A percentile compares a stretch with the other conserved stretches of the same genome.
Conservation (phyloP, 495 filamentous ascomycete species). For the Cercophora newfieldiana region DNA sequence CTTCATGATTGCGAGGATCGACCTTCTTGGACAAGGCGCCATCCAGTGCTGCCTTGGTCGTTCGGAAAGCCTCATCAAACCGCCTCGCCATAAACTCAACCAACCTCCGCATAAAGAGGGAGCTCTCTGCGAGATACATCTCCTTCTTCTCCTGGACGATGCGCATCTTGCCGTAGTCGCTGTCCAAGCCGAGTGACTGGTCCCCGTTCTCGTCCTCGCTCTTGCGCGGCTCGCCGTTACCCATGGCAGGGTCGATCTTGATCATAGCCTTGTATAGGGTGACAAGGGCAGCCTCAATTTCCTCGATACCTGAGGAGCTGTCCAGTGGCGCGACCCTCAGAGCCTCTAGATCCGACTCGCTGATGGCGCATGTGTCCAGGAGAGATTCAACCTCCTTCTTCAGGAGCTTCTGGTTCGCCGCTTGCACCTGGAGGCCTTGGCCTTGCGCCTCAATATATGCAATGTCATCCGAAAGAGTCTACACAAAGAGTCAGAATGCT, state of each 20-base stretch:
- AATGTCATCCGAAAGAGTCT: constrained; percentile 94
- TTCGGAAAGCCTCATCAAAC: constrained; percentile 72
- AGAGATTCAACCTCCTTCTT: constrained; percentile 82
- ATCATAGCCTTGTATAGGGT: constrained; percentile 90
- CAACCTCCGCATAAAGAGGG: constrained; percentile 71
- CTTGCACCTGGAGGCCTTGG: constrained; percentile 93
- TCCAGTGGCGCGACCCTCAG: constrained; percentile 74
- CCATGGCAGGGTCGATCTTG: constrained; percentile 82
- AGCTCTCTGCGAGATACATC: constrained; percentile 71
- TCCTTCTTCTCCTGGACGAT: constrained; percentile 93
- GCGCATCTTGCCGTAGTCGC: constrained; percentile 85
- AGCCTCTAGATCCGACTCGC: constrained; percentile 67
- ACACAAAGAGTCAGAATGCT: constrained; percentile 43
- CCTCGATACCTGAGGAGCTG: constrained; percentile 64
- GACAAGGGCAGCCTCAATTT: constrained; percentile 74
- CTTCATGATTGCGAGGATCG: constrained; percentile 54
- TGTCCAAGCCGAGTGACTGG: constrained; percentile 60
- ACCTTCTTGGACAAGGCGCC: constrained; percentile 53
- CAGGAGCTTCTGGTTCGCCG: constrained; percentile 93
- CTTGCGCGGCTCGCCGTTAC: constrained; percentile 53
- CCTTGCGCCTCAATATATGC: constrained; percentile 96
- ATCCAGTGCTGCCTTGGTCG: constrained; percentile 59
- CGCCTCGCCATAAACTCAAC: constrained; percentile 77
- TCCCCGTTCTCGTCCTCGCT: constrained; percentile 51
- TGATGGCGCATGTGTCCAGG: constrained; percentile 84